Evolutionary conservation across 495 filamentous ascomycete genomes (phyloP).

Genomic region (Penicillium bialowiezense): DNA sequence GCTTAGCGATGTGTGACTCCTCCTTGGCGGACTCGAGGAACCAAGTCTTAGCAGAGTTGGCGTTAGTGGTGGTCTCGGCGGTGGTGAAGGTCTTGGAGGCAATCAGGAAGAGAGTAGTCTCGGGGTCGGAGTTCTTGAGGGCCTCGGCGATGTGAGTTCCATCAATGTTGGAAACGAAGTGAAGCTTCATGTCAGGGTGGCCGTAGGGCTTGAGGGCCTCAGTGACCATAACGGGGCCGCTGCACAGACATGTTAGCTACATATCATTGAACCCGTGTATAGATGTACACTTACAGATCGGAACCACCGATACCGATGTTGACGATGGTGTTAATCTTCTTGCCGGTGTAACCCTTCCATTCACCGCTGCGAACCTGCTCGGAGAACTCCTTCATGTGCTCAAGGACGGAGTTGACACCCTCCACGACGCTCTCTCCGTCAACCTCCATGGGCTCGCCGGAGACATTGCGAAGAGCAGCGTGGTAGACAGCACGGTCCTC

Average conservation of each 20-base stretch:
- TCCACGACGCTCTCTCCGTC: slow-evolving; percentile 95
- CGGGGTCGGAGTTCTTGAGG: slow-evolving; percentile 80
- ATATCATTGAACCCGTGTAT: too few relatives aligned
- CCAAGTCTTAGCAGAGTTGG: slow-evolving; percentile 94
- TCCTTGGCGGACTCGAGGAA: slow-evolving; percentile 88
- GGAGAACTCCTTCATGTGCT: slow-evolving; percentile 97
- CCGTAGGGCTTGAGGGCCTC: slow-evolving; percentile 95
- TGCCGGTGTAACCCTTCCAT: slow-evolving; percentile 99
- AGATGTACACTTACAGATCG: slow-evolving; percentile 92
- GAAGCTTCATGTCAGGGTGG: slow-evolving; percentile 76
- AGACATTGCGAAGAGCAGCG: slow-evolving; percentile 83
- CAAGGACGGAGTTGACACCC: slow-evolving; percentile 83
- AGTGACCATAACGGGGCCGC: slow-evolving; percentile 97
- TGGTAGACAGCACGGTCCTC: slow-evolving; percentile 97
- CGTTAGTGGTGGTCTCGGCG: slow-evolving; percentile 94
- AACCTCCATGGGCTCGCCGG: slow-evolving; percentile 83
- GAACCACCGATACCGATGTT: slow-evolving; percentile 98
- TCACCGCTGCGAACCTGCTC: slow-evolving; percentile 90
- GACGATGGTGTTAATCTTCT: slow-evolving; percentile 93
- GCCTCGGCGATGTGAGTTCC: slow-evolving; percentile 97
- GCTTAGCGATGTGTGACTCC: slow-evolving; percentile 78
- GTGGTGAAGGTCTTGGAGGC: slow-evolving; percentile 99
- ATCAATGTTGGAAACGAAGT: slow-evolving; percentile 99
- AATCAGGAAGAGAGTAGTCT: slow-evolving; percentile 95
- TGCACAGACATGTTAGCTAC: slow-evolving; percentile 43